Conservation (phyloP, 2,329 filamentous ascomycete species). For the Colletotrichum sp. region DNA sequence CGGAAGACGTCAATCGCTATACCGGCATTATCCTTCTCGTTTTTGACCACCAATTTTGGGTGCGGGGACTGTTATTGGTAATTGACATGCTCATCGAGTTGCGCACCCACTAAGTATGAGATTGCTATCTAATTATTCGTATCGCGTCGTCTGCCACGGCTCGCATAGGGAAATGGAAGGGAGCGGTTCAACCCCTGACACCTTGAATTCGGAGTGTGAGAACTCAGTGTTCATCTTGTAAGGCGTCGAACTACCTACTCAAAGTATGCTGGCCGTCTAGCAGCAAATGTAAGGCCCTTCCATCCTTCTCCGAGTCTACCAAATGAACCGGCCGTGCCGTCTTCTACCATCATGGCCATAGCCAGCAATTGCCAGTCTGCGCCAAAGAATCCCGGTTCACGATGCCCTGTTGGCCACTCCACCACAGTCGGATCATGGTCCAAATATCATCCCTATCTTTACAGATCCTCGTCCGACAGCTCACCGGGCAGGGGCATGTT, state of each 20-base stretch:
- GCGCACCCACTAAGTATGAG: background rate
- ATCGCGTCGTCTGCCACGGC: background rate
- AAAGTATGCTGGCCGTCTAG: conserved; percentile 20
- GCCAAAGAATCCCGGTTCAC: conserved; percentile 16
- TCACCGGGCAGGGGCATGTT: conserved; percentile 90
- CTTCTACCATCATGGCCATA: conserved; percentile 16
- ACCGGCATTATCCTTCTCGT: background rate
- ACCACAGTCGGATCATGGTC: conserved; percentile 1
- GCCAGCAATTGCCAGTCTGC: conserved; percentile 8
- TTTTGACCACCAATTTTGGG: no score
- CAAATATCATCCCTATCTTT: conserved; percentile 34
- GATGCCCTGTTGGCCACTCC: conserved; percentile 1
- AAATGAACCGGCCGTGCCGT: conserved; percentile 16
- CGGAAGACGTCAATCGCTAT: background rate
- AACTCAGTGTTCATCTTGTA: conserved; percentile 21
- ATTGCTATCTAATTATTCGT: conserved; percentile 16
- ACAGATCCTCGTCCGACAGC: conserved; percentile 78
- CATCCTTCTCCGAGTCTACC: conserved; percentile 18
- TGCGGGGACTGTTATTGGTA: background rate
- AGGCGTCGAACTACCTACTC: conserved; percentile 19
- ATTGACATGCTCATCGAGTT: background rate
- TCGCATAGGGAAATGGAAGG: background rate
- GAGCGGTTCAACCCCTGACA: background rate
- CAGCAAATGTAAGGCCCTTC: conserved; percentile 18
- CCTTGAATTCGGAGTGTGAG: background rate